A percentile compares a stretch with the other conserved stretches of the same genome.
Conservation (phyloP, 2,329 filamentous ascomycete species). For the Colletotrichum viniferum region DNA sequence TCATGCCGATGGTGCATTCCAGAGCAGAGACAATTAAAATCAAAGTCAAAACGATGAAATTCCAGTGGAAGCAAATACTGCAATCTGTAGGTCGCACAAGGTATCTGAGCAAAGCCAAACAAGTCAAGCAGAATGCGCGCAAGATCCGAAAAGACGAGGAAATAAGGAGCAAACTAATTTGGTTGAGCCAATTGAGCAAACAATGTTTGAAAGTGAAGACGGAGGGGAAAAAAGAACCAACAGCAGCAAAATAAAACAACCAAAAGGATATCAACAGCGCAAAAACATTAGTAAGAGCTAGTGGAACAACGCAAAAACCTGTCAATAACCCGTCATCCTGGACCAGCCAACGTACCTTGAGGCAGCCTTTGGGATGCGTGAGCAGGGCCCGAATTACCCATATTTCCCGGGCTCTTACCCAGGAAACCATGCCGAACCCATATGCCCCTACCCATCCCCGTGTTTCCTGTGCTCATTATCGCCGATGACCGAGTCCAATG, state of each 20-base stretch:
- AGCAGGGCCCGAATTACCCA: conserved; percentile 33
- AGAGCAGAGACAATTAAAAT: neutral
- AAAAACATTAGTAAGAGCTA: conserved; percentile 29
- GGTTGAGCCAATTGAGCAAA: conserved; percentile 1
- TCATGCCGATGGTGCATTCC: conserved; percentile 1
- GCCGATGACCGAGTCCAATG: conserved; percentile 41
- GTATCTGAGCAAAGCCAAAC: conserved; percentile 49
- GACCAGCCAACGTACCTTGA: conserved; percentile 54
- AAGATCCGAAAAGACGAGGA: conserved; percentile 21
- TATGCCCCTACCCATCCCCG: conserved; percentile 28
- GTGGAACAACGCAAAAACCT: conserved; percentile 41
- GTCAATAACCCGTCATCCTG: conserved; percentile 44
- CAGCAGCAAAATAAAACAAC: conserved; percentile 9
- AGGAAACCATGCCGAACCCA: conserved; percentile 41
- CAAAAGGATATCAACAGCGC: conserved; percentile 24
- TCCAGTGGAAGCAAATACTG: conserved; percentile 20
- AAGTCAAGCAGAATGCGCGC: conserved; percentile 11
- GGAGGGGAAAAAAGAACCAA: conserved; percentile 22
- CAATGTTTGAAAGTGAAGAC: conserved; percentile 9
- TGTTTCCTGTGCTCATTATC: conserved; percentile 44
- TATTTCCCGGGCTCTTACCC: conserved; percentile 31
- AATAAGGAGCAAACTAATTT: conserved; percentile 17
- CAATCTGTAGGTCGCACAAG: conserved; percentile 63
- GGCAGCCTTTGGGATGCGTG: conserved; percentile 51
- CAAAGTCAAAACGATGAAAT: conserved; percentile 4